phyloP scores from a whole-genome alignment of 208 protist species.

The Wallacemonas sp. region DNA sequence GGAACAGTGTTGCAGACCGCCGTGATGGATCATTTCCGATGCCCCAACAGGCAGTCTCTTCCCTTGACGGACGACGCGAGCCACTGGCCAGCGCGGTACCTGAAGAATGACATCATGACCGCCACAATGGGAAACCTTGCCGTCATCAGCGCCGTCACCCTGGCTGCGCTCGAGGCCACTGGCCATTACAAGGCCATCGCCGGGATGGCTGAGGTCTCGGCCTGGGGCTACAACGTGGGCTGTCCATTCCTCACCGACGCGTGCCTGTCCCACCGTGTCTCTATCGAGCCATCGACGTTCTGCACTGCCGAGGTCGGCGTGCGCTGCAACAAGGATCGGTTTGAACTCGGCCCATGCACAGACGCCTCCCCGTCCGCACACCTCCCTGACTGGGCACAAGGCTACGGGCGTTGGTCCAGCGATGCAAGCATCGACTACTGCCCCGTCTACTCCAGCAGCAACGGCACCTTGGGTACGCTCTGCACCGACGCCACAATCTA shows the following conservation, averaged over 20 bases:
- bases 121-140: conserved; percentile 26
- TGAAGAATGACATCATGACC: conserved; percentile 42
- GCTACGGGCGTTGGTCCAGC: no score
- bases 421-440: no score
- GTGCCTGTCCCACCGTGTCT: conserved; percentile 19
- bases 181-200: conserved; percentile 54
- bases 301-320: conserved; percentile 20
- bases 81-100: conserved; percentile 28
- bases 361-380: no score
- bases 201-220: conserved; percentile 34
- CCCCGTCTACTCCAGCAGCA: no score
- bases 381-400: no score
- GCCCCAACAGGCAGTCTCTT: conserved; percentile 29
- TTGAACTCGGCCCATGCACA: no score
- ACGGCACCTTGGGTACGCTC: no score
- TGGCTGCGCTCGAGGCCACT: conserved; percentile 63
- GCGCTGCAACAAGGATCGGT: no score
- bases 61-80: conserved; percentile 55
- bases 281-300: conserved; percentile 30
- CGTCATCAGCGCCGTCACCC: conserved; percentile 44
- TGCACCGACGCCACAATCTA: no score
- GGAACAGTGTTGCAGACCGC: background rate
- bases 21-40: conserved; percentile 43
- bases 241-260: conserved; percentile 29
- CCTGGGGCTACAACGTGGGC: conserved; percentile 53